Percentiles rank a stretch among this genome's conserved stretches.
Evolutionary conservation across 2,329 filamentous ascomycete species (phyloP).

Genomic region (Phyllosticta citriasiana): DNA sequence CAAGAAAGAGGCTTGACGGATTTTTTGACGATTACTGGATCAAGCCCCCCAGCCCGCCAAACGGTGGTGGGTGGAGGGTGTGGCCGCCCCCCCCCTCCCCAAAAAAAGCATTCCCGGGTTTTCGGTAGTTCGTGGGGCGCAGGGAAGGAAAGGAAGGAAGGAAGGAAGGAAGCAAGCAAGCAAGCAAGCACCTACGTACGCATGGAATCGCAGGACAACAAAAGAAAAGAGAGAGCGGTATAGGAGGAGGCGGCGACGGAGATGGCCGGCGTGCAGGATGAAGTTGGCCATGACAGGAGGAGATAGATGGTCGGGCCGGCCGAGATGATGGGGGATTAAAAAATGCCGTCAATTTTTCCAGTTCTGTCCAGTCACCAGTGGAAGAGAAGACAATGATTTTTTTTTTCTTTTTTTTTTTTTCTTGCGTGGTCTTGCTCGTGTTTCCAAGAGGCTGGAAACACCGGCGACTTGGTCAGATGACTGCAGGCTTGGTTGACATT

Average conservation of each 20-base stretch:
- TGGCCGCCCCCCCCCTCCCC: not conserved
- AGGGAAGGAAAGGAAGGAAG: not conserved
- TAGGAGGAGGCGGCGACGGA: too few relatives aligned
- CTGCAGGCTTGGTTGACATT: not conserved
- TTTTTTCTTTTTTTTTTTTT: not conserved
- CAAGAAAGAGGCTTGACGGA: slow-evolving; percentile 1
- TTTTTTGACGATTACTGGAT: slow-evolving; percentile 2
- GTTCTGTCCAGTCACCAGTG: too few relatives aligned
- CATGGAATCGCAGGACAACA: not conserved
- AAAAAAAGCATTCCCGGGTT: slow-evolving; percentile 8
- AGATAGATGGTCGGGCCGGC: too few relatives aligned
- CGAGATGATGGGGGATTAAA: too few relatives aligned
- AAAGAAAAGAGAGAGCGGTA: not conserved
- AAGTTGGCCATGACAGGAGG: too few relatives aligned
- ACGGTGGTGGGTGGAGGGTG: not conserved
- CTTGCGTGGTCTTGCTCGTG: not conserved
- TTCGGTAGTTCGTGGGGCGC: slow-evolving; percentile 3
- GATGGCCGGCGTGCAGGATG: too few relatives aligned
- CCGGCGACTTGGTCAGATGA: not conserved
- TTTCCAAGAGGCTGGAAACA: not conserved
- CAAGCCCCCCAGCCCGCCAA: not conserved
- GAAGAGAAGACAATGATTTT: not conserved
- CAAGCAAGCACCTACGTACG: not conserved
- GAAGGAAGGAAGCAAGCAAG: not conserved
- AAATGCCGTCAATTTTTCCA: too few relatives aligned